Percentiles rank a stretch among this genome's conserved stretches.
These are phyloP conservation scores for Ambrosiella beaveri DNA, from an alignment of 2,329 filamentous ascomycete species.

Conservation along the genomic window DNA sequence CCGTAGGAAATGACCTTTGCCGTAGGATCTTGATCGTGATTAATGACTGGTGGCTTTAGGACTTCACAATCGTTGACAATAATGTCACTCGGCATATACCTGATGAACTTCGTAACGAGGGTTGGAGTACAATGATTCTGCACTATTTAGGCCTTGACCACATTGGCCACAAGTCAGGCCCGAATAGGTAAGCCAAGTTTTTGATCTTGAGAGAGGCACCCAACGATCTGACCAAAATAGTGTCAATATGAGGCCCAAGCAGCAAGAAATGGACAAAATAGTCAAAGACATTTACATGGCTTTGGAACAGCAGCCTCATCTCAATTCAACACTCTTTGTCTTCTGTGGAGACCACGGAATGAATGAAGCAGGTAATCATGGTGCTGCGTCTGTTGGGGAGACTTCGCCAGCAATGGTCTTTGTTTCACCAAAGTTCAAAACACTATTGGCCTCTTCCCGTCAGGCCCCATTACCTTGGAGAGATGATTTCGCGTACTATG, in stretches of 20 bases:
- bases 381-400: conserved; percentile 82
- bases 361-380: conserved; percentile 96
- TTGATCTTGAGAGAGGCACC: neutral
- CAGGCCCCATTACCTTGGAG: conserved; percentile 16
- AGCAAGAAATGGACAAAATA: conserved; percentile 81
- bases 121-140: conserved; percentile 88
- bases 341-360: conserved; percentile 95
- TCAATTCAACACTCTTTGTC: conserved; percentile 64
- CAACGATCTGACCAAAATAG: conserved; percentile 27
- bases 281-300: conserved; percentile 59
- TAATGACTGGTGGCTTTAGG: conserved; percentile 33
- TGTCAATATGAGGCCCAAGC: conserved; percentile 82
- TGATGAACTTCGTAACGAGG: conserved; percentile 52
- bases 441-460: conserved; percentile 27
- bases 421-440: conserved; percentile 68
- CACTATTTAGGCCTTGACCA: conserved; percentile 94
- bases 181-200: conserved; percentile 42
- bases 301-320: conserved; percentile 52
- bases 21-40: neutral
- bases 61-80: conserved; percentile 93
- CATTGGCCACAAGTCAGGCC: conserved; percentile 91
- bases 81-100: conserved; percentile 89
- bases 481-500: conserved; percentile 70
- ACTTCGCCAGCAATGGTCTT: conserved; percentile 88
- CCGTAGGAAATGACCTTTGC: conserved; percentile 37